These are phyloP conservation scores for Coemansia sp. DNA, from an alignment of 192 early-diverging fungal genomes.

Conservation along the genomic window DNA sequence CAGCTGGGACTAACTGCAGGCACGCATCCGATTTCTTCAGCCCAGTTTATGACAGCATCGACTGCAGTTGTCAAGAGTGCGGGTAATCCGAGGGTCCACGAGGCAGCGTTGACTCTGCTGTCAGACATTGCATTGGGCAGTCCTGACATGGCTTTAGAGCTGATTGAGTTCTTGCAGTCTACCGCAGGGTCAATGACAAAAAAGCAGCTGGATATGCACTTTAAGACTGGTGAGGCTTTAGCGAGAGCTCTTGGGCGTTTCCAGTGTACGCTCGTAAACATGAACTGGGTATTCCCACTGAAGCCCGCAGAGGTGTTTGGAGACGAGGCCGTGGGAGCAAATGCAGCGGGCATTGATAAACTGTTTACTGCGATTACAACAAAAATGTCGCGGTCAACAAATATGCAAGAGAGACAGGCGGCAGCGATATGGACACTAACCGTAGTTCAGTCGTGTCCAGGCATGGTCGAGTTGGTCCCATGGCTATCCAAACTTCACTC, in stretches of 20 bases:
- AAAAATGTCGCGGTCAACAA: slow-evolving; percentile 27
- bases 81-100: slow-evolving; percentile 78
- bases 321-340: slow-evolving; percentile 16
- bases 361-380: slow-evolving; percentile 15
- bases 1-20: slow-evolving; percentile 6
- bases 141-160: slow-evolving; percentile 14
- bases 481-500: slow-evolving; percentile 68
- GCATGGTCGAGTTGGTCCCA: slow-evolving; percentile 20
- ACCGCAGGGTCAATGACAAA: slow-evolving; percentile 61
- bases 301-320: slow-evolving; percentile 22
- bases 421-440: slow-evolving; percentile 40
- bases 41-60: slow-evolving; percentile 22
- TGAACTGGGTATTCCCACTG: slow-evolving; percentile 33
- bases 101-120: slow-evolving; percentile 64
- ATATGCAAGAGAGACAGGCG: slow-evolving; percentile 35
- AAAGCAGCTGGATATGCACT: slow-evolving; percentile 79
- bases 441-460: slow-evolving; percentile 35
- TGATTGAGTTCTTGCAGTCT: slow-evolving; percentile 54
- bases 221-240: slow-evolving; percentile 81
- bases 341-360: slow-evolving; percentile 10
- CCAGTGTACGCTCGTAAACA: slow-evolving; percentile 24
- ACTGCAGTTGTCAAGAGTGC: slow-evolving; percentile 53
- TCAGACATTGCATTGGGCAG: slow-evolving; percentile 63
- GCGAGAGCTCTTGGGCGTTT: slow-evolving; percentile 45
- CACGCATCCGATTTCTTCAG: neutral